A percentile compares a stretch with the other conserved stretches of the same genome.
Evolutionary conservation across 208 protist genomes (phyloP).

Genomic region (Acanthamoeba healyi): DNA sequence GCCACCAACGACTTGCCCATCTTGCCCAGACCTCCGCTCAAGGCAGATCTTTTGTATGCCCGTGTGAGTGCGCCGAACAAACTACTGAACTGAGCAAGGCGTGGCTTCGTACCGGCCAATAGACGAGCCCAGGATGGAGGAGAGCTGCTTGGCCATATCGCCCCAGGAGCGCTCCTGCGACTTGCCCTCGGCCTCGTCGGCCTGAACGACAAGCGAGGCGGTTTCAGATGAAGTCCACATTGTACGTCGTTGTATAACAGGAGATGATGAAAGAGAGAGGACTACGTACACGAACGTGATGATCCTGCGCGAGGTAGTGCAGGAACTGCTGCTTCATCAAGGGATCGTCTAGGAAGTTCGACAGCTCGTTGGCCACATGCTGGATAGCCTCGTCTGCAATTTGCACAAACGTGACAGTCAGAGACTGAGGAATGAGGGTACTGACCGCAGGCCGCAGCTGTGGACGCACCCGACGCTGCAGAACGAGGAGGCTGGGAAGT

Average conservation of each 20-base stretch:
- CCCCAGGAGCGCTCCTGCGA: neutral
- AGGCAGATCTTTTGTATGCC: neutral
- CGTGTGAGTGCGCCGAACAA: neutral
- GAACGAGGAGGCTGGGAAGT: too few relatives aligned
- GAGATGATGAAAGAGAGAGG: too few relatives aligned
- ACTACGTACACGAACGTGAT: constrained; percentile 13
- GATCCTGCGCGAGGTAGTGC: constrained; percentile 67
- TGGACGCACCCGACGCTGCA: too few relatives aligned
- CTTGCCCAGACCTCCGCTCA: neutral
- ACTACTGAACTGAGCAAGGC: neutral
- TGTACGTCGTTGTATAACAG: too few relatives aligned
- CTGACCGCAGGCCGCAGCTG: too few relatives aligned
- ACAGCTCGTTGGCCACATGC: neutral
- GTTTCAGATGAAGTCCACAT: neutral
- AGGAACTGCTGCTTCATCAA: neutral
- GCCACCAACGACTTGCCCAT: constrained; percentile 14
- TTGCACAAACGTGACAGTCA: too few relatives aligned
- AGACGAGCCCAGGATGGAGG: neutral
- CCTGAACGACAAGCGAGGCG: neutral
- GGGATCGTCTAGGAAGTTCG: neutral
- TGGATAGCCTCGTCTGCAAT: constrained; percentile 1
- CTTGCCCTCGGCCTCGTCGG: constrained; percentile 23
- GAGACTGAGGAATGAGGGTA: too few relatives aligned
- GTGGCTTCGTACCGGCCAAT: neutral
- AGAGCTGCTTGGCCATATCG: constrained; percentile 21